These are phyloP conservation scores for Aspergillus spinulosporus DNA, from an alignment of 2,329 filamentous ascomycete species.

Conservation along the genomic window DNA sequence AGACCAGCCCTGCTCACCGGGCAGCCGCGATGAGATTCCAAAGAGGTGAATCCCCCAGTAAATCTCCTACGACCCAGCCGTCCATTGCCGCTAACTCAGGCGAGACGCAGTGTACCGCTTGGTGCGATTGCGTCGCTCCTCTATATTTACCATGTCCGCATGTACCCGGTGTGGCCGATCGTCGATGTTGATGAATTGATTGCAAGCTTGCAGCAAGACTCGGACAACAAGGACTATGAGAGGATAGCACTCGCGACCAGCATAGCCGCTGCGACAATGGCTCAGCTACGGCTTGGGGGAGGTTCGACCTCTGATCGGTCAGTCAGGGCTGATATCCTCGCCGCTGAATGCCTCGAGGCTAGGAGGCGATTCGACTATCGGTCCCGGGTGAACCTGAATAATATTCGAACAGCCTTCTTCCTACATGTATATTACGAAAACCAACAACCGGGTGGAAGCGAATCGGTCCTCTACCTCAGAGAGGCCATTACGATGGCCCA, in stretches of 20 bases:
- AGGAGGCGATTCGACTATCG: slow-evolving; percentile 32
- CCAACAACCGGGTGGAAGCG: slow-evolving; percentile 46
- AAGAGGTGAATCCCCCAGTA: not conserved
- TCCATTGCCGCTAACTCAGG: not conserved
- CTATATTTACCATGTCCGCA: slow-evolving; percentile 51
- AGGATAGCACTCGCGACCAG: slow-evolving; percentile 48
- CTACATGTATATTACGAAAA: slow-evolving; percentile 57
- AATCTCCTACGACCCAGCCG: too few species aligned
- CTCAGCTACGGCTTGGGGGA: slow-evolving; percentile 48
- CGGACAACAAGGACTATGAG: slow-evolving; percentile 31
- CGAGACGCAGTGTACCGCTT: slow-evolving; percentile 19
- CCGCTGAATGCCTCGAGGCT: slow-evolving; percentile 38
- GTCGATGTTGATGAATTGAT: slow-evolving; percentile 49
- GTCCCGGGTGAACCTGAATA: slow-evolving; percentile 40
- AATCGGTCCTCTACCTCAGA: slow-evolving; percentile 51
- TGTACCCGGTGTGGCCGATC: slow-evolving; percentile 57
- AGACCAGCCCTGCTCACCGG: not conserved
- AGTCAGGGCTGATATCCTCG: slow-evolving; percentile 37
- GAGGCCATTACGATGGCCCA: slow-evolving; percentile 56
- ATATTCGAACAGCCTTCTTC: slow-evolving; percentile 52
- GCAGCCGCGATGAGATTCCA: not conserved
- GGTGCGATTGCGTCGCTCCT: slow-evolving; percentile 35
- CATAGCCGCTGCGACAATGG: slow-evolving; percentile 51
- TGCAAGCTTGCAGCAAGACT: slow-evolving; percentile 36
- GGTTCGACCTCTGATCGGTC: slow-evolving; percentile 24